Percentiles rank a stretch among this genome's conserved stretches.
These are phyloP conservation scores for Thalassiosira gravida DNA, from an alignment of 352 stramenopile genomes.

Conservation along the genomic window DNA sequence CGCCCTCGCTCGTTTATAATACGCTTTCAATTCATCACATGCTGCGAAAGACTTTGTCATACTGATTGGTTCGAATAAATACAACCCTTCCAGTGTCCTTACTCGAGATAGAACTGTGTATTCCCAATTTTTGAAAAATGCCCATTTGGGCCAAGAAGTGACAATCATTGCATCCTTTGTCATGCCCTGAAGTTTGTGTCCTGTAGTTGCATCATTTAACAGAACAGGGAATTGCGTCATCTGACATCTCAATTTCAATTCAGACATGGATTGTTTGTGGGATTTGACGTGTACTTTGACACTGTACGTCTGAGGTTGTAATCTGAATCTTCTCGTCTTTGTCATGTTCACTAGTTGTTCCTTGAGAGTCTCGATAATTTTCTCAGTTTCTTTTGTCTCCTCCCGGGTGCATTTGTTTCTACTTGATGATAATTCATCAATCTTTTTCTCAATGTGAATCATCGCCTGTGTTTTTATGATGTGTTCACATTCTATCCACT, in stretches of 20 bases:
- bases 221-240: constrained; percentile 28
- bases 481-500: constrained; percentile 39
- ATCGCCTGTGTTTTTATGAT: neutral
- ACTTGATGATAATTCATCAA: neutral
- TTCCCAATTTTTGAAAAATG: constrained; percentile 34
- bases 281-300: neutral
- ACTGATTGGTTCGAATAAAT: constrained; percentile 25
- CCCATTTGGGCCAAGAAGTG: neutral
- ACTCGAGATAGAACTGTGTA: constrained; percentile 38
- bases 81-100: constrained; percentile 26
- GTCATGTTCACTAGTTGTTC: neutral
- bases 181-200: constrained; percentile 51
- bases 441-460: neutral
- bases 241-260: neutral
- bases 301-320: neutral
- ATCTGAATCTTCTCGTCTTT: constrained; percentile 3
- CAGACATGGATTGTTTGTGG: neutral
- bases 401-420: neutral
- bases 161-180: constrained; percentile 42
- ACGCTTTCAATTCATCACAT: neutral
- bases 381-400: neutral
- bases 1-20: neutral
- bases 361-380: too few relatives aligned
- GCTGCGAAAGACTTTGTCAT: too few relatives aligned
- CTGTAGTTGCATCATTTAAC: constrained; percentile 42